These are phyloP conservation scores for Gossypium sturtianum DNA, from an alignment of 345 rosid genomes.

Conservation along the genomic window DNA sequence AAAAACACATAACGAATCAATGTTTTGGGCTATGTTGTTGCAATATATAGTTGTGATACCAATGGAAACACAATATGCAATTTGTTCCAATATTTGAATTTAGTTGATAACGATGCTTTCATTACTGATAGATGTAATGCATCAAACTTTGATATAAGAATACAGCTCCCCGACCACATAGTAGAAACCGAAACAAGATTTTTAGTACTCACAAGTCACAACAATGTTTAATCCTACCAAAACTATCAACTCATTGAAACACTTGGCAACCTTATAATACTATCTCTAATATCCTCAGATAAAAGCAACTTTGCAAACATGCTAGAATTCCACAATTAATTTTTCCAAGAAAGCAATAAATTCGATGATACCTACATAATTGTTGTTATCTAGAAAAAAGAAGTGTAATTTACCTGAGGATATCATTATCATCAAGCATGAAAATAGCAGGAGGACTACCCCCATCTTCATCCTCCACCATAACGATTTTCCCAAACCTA, in stretches of 20 bases:
- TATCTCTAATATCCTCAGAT: not conserved
- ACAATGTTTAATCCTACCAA: not conserved
- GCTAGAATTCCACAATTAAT: not conserved
- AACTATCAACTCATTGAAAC: not conserved
- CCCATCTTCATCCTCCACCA: constrained; percentile 43
- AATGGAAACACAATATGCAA: not conserved
- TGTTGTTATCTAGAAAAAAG: not conserved
- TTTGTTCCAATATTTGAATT: not conserved
- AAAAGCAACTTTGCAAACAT: not conserved
- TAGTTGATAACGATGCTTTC: not conserved
- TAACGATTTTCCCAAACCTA: constrained; percentile 68
- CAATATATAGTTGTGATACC: not conserved
- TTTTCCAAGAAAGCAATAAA: not conserved
- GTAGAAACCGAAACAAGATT: too few species aligned
- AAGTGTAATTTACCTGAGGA: constrained; percentile 46
- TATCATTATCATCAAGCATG: constrained; percentile 63
- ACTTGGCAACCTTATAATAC: not conserved
- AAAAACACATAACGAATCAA: too few species aligned
- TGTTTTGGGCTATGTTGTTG: not conserved
- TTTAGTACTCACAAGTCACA: too few species aligned
- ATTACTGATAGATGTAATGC: not conserved
- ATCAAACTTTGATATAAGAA: not conserved
- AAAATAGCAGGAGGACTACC: constrained; percentile 50
- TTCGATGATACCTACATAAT: not conserved
- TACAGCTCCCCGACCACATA: too few species aligned